Evolutionary conservation across 2,329 filamentous ascomycete genomes (phyloP).

Genomic region (Pyrenochaeta sp.): DNA sequence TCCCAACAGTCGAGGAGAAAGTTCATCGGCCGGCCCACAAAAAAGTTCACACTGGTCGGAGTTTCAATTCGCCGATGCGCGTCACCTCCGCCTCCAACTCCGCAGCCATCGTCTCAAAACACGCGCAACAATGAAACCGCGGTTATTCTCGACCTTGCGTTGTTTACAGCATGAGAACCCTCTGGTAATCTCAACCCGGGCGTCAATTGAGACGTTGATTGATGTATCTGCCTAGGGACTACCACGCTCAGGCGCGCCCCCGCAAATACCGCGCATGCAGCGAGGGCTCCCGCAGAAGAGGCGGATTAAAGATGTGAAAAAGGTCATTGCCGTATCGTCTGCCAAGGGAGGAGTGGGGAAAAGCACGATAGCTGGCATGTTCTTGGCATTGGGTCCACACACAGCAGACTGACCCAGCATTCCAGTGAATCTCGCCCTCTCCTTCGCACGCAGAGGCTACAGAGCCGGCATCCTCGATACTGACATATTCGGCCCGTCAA

Average conservation of each 20-base stretch:
- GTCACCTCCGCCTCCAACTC: conserved; percentile 33
- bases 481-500: conserved; percentile 95
- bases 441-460: conserved; percentile 82
- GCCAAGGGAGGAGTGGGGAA: conserved; percentile 99
- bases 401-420: no score
- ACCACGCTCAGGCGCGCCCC: conserved; percentile 73
- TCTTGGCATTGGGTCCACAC: conserved; percentile 1
- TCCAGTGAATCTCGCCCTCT: conserved; percentile 80
- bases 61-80: conserved; percentile 24
- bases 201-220: not conserved
- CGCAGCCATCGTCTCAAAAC: conserved; percentile 15
- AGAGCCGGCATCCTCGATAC: conserved; percentile 90
- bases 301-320: conserved; percentile 82
- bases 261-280: conserved; percentile 75
- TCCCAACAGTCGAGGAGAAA: conserved; percentile 16
- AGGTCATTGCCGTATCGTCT: conserved; percentile 95
- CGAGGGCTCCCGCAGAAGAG: conserved; percentile 82
- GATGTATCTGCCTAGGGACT: conserved; percentile 69
- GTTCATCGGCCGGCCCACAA: conserved; percentile 33
- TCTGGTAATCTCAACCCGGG: conserved; percentile 64
- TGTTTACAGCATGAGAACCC: conserved; percentile 82
- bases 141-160: conserved; percentile 62
- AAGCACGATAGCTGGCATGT: conserved; percentile 79
- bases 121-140: conserved; percentile 50
- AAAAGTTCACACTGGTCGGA: conserved; percentile 36